phyloP scores from a whole-genome alignment of 2,329 filamentous ascomycete species.

The Amauroascus niger region DNA sequence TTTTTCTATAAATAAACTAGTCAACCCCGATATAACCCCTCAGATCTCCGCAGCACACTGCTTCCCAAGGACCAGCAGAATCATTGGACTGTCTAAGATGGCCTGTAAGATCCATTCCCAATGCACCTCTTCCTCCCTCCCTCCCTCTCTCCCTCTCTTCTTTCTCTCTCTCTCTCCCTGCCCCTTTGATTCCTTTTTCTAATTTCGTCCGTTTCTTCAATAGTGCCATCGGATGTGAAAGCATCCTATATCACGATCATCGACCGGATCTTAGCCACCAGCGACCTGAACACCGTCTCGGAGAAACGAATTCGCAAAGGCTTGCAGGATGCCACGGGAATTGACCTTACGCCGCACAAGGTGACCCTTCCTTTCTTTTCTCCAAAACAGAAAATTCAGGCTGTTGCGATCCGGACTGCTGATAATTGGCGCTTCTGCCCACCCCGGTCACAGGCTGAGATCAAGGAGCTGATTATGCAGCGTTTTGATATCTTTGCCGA shows the following conservation, averaged over 20 bases:
- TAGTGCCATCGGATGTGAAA: constrained; percentile 43
- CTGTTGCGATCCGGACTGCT: too few relatives aligned
- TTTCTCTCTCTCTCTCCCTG: too few relatives aligned
- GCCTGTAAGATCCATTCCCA: constrained; percentile 11
- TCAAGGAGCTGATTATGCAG: constrained; percentile 62
- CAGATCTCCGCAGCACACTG: too few relatives aligned
- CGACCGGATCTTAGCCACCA: constrained; percentile 50
- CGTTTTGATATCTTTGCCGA: constrained; percentile 60
- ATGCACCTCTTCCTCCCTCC: background rate
- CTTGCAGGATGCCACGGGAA: constrained; percentile 49
- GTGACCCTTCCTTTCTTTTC: constrained; percentile 35
- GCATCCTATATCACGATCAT: constrained; percentile 50
- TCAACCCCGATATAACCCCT: too few relatives aligned
- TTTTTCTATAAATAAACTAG: background rate
- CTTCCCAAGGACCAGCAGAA: background rate
- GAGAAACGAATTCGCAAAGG: constrained; percentile 57
- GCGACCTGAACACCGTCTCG: constrained; percentile 55
- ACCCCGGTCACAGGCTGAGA: too few relatives aligned
- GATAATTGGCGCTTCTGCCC: too few relatives aligned
- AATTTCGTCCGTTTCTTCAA: constrained; percentile 11
- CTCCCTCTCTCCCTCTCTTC: too few relatives aligned
- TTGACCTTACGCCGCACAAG: constrained; percentile 55
- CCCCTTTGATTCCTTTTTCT: background rate
- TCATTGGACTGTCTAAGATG: constrained; percentile 13
- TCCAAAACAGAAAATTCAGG: too few relatives aligned